These are phyloP conservation scores for Uronychia binucleata DNA, from an alignment of 73 alveolate genomes.

Conservation along the genomic window DNA sequence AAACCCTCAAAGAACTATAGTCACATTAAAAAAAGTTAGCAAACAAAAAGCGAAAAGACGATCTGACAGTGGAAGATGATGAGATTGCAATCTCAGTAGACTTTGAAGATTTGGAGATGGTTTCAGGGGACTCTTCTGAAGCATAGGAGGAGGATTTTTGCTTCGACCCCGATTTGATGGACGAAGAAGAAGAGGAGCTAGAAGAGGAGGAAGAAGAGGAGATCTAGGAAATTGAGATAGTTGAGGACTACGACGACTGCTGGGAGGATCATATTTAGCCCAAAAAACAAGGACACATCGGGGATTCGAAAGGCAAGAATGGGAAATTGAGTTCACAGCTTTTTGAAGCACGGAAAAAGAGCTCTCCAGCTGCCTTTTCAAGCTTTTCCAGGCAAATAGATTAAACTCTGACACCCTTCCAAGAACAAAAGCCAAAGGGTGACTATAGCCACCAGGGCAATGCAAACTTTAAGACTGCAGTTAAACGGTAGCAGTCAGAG, in stretches of 20 bases:
- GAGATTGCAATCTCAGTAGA: not conserved
- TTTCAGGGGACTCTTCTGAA: not conserved
- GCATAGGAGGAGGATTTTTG: not conserved
- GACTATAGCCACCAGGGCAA: not conserved
- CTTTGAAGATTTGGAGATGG: not conserved
- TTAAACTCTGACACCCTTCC: not conserved
- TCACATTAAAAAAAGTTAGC: not conserved
- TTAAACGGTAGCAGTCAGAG: not conserved
- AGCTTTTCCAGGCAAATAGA: not conserved
- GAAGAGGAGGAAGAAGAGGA: conserved; percentile 1
- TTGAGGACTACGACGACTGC: not conserved
- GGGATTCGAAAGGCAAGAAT: not conserved
- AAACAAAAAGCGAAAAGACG: not conserved
- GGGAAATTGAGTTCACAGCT: not conserved
- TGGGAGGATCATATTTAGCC: not conserved
- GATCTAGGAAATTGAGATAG: not conserved
- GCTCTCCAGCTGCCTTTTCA: not conserved
- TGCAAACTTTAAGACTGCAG: not conserved
- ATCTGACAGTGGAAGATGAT: not conserved
- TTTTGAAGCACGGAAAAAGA: not conserved
- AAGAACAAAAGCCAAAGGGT: not conserved
- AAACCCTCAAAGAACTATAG: too few relatives aligned
- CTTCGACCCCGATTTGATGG: not conserved
- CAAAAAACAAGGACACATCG: not conserved
- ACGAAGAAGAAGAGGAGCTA: not conserved